Base-by-base conservation (phyloP, 768 basidiomycete species). In the Fomitopsis pulvina region DNA sequence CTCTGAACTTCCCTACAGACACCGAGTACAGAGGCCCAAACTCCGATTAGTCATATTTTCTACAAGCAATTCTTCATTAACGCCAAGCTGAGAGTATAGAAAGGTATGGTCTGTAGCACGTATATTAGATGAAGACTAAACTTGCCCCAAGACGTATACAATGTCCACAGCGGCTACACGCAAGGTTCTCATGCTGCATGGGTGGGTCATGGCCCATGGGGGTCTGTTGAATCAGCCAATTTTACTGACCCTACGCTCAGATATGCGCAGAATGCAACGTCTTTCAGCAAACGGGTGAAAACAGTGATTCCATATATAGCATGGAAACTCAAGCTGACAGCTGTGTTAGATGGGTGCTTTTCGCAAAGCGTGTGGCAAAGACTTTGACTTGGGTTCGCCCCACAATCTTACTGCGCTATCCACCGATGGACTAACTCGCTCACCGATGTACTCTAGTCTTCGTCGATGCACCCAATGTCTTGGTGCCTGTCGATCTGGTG, bases 281-380 rank as follows among this genome's bases (percentile, higher is more conserved):
- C 86, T 49, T 84, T 87, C 63, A 83, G 76, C 64, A 88, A 85
- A 69, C 73, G 84, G 59, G 87, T 87, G 52, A 65, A 78, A 30
- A 21, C 10, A 3, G 20, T 50, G 2, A 44, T 41, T 7, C 25
- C 44, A 39, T 21, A 41, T 9, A 53, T 42, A 26, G 26, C 40
- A n/a, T 29, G 32, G 11, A 28, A 48, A 26, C 29, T 12, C 32
- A 30, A 14, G 51, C 34, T 47, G 32, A n/a, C 48, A 34, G 27
- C 22, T 32, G 39, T 18, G 29, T 9, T 57, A 90, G 86, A 68
- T 88, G 40, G 85, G 83, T 18, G 87, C 86, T 2, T 68, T 90
- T 24, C 75, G 86, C 45, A 88, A 86, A 64, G 74, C 83, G 51
- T 79, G 80, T 54, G 78, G 70, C 50, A 80, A 82, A 55, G 73